A percentile compares a stretch with the other conserved stretches of the same genome.
Evolutionary conservation across 768 basidiomycete genomes (phyloP).

Genomic region (Lentinus tigrinus): DNA sequence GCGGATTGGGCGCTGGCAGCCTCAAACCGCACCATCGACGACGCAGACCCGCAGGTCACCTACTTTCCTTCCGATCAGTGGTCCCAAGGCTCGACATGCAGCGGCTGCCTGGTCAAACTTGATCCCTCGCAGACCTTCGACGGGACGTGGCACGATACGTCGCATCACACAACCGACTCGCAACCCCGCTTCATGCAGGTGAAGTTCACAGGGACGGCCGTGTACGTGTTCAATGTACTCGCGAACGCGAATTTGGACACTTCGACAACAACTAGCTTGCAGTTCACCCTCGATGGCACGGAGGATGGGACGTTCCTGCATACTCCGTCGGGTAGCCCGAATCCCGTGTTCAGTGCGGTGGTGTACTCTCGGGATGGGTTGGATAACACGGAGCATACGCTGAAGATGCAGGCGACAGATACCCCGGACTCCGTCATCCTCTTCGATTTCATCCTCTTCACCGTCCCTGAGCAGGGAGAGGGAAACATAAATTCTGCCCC

Average conservation of each 20-base stretch:
- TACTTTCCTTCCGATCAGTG: not conserved
- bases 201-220: conserved; percentile 2
- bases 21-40: not conserved
- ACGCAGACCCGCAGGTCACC: not conserved
- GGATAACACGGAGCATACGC: not conserved
- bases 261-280: not conserved
- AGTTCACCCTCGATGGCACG: conserved; percentile 2
- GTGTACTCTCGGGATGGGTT: not conserved
- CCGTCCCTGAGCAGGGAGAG: not conserved
- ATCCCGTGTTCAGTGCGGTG: not conserved
- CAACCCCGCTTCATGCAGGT: not conserved
- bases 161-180: not conserved
- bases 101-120: not conserved
- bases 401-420: not conserved
- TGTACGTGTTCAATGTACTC: conserved; percentile 1
- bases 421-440: not conserved
- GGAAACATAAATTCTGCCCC: not conserved
- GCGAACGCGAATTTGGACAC: not conserved
- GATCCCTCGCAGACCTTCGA: not conserved
- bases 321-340: not conserved
- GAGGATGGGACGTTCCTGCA: not conserved
- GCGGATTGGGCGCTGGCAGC: not conserved
- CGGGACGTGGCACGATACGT: conserved; percentile 6
- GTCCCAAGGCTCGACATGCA: not conserved
- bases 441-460: conserved; percentile 9